Conservation (phyloP, 768 basidiomycete species). For the Aureoboletus auriporus region DNA sequence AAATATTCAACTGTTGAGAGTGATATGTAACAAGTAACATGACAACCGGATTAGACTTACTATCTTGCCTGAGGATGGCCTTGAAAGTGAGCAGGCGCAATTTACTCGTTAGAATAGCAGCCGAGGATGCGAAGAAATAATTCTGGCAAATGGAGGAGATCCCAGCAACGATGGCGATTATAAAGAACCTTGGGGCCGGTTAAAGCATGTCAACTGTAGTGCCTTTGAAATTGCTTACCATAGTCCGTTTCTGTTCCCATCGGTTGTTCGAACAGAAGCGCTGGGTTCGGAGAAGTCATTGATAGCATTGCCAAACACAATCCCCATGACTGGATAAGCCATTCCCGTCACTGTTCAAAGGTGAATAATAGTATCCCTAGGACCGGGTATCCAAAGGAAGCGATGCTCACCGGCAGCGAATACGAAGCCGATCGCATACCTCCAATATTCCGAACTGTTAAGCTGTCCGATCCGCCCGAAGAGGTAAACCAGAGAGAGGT, state of each 20-base stretch:
- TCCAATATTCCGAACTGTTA: constrained; percentile 53
- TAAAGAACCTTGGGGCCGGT: constrained; percentile 51
- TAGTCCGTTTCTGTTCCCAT: constrained; percentile 71
- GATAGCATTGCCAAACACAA: constrained; percentile 61
- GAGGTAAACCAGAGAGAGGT: constrained; percentile 51
- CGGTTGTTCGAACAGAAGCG: constrained; percentile 39
- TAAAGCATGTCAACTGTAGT: constrained; percentile 5
- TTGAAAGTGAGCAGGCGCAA: constrained; percentile 71
- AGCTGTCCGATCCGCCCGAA: constrained; percentile 68
- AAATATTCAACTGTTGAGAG: constrained; percentile 68
- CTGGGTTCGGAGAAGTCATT: constrained; percentile 47
- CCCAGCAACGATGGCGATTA: constrained; percentile 71
- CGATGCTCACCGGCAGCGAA: constrained; percentile 43
- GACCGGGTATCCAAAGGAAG: background rate
- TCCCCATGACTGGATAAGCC: constrained; percentile 69
- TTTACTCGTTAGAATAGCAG: constrained; percentile 65
- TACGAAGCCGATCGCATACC: constrained; percentile 55
- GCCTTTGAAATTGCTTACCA: constrained; percentile 35
- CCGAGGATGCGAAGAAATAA: constrained; percentile 62
- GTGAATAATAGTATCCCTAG: background rate
- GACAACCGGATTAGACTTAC: constrained; percentile 33
- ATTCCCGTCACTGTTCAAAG: constrained; percentile 43
- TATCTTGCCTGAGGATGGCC: constrained; percentile 84
- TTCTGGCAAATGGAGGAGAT: constrained; percentile 63
- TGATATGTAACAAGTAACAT: constrained; percentile 21